Percentiles rank a stretch among this genome's conserved stretches.
Conservation (phyloP, 305 asterid species). For the Solanum hybrid region DNA sequence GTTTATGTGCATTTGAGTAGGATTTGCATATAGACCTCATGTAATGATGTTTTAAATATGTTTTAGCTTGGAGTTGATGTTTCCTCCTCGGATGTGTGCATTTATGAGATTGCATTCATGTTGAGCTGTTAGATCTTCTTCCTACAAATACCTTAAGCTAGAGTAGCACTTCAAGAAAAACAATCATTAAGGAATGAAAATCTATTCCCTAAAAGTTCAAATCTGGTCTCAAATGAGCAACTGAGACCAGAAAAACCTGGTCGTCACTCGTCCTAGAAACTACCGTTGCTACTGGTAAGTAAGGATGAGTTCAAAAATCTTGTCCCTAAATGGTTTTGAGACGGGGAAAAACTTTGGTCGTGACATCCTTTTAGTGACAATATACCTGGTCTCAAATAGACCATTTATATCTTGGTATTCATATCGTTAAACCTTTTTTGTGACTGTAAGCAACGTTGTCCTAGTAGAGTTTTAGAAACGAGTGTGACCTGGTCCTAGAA, state of each 20-base stretch:
- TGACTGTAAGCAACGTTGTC: background rate
- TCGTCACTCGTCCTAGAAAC: background rate
- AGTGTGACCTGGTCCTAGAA: background rate
- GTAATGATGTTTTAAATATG: background rate
- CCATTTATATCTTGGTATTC: background rate
- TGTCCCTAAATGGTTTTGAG: background rate
- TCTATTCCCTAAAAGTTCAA: background rate
- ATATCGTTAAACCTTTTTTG: background rate
- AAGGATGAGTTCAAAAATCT: background rate
- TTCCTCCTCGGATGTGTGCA: background rate
- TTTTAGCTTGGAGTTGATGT: background rate
- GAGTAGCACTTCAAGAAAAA: background rate
- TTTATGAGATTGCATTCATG: background rate
- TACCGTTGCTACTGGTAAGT: background rate
- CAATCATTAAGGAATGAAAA: too few species aligned
- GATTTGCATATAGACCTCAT: background rate
- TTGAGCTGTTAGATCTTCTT: background rate
- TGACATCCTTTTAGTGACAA: background rate
- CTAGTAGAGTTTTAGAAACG: background rate
- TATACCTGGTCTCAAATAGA: background rate
- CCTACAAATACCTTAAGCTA: background rate
- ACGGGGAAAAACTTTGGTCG: background rate
- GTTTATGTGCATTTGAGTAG: background rate
- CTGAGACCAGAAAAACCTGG: background rate
- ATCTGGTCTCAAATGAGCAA: background rate